Conservation (phyloP, 164 flowering plant genomes). For the Vitis amurensis region DNA sequence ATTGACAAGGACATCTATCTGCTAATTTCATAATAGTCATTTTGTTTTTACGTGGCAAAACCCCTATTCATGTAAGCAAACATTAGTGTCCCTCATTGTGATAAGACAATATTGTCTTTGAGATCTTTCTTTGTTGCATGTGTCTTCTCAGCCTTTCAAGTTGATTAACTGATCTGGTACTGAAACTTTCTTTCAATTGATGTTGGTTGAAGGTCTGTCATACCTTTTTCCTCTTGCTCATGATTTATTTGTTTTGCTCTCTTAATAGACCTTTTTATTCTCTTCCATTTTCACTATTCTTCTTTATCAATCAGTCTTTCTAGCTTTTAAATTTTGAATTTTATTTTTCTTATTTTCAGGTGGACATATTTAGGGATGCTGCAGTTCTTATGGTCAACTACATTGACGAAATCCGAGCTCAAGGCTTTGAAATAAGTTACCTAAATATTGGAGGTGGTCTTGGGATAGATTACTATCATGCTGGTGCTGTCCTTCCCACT, state of each 20-base stretch:
- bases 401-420: constrained; percentile 79
- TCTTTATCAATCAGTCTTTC: background rate
- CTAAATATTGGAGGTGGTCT: constrained; percentile 97
- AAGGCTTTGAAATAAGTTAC: constrained; percentile 85
- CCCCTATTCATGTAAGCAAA: no score
- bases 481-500: constrained; percentile 84
- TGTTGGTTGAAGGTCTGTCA: no score
- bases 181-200: background rate
- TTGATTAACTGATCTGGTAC: background rate
- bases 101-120: no score
- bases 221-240: no score
- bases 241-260: background rate
- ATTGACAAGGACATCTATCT: no score
- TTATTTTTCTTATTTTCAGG: constrained; percentile 40
- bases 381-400: constrained; percentile 89
- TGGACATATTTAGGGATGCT: constrained; percentile 95
- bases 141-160: background rate
- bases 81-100: no score
- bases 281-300: no score
- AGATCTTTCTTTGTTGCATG: no score
- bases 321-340: background rate
- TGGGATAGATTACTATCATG: constrained; percentile 90
- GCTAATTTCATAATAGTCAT: no score
- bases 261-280: background rate
- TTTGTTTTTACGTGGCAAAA: no score